These are phyloP conservation scores for Colletotrichum neosansevieriae DNA, from an alignment of 2,329 filamentous ascomycete genomes.

Conservation along the genomic window DNA sequence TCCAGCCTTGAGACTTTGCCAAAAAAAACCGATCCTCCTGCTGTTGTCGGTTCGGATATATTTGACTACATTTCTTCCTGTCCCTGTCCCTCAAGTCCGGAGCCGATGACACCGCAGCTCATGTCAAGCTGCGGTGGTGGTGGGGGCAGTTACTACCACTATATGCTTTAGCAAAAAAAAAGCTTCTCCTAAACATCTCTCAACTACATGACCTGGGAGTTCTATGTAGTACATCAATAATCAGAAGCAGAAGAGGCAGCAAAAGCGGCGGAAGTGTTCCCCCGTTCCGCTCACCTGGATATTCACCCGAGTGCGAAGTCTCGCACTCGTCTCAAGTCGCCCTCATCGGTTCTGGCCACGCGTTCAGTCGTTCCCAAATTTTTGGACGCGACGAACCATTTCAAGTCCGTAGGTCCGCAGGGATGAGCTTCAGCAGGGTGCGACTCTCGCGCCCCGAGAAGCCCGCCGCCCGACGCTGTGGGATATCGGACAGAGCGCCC, in stretches of 20 bases:
- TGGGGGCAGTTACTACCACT: too few relatives aligned
- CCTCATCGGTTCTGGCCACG: not conserved
- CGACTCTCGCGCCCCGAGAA: slow-evolving; percentile 24
- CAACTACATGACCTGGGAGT: too few relatives aligned
- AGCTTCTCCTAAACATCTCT: too few relatives aligned
- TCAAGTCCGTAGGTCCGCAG: not conserved
- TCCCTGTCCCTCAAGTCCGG: not conserved
- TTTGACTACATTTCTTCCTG: not conserved
- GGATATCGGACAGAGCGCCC: not conserved
- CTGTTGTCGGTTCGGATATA: not conserved
- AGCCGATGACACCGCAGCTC: too few relatives aligned
- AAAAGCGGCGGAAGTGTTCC: not conserved
- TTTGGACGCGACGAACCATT: slow-evolving; percentile 10
- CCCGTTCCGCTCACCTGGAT: not conserved
- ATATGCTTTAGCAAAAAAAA: too few relatives aligned
- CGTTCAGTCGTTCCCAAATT: not conserved
- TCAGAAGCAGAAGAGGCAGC: not conserved
- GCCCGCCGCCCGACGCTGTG: slow-evolving; percentile 18
- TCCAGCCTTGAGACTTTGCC: slow-evolving; percentile 1
- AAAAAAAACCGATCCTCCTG: not conserved
- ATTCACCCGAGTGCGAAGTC: not conserved
- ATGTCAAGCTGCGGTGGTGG: too few relatives aligned
- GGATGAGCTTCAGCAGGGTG: not conserved
- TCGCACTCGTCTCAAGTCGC: slow-evolving; percentile 18
- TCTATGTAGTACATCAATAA: too few relatives aligned